Percentiles rank a stretch among this genome's conserved stretches.
These are phyloP conservation scores for Melanogaster broomeanus DNA, from an alignment of 768 basidiomycete genomes.

Conservation along the genomic window DNA sequence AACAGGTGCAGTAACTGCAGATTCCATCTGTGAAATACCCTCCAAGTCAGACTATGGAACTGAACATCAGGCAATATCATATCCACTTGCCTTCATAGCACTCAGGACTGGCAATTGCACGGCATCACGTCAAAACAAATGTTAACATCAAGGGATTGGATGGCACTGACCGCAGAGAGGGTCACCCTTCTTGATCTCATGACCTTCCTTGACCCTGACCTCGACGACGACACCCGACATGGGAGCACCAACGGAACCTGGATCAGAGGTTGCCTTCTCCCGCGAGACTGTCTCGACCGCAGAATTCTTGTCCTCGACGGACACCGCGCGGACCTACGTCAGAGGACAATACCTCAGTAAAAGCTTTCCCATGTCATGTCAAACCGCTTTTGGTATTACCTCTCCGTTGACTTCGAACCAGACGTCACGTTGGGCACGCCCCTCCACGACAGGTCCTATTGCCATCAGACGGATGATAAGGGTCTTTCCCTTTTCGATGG, in stretches of 20 bases:
- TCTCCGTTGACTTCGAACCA: conserved; percentile 99
- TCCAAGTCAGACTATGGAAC: conserved; percentile 14
- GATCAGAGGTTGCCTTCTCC: conserved; percentile 92
- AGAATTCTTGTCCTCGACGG: conserved; percentile 96
- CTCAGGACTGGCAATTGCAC: conserved; percentile 65
- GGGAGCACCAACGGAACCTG: conserved; percentile 95
- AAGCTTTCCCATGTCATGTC: conserved; percentile 11
- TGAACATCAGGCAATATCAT: background rate
- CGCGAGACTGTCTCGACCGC: conserved; percentile 93
- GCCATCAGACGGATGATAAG: conserved; percentile 96
- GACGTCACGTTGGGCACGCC: conserved; percentile 90
- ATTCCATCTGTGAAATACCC: conserved; percentile 79
- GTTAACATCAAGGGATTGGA: conserved; percentile 18
- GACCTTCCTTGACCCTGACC: conserved; percentile 96
- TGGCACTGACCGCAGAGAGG: conserved; percentile 78
- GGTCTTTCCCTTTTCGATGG: conserved; percentile 96
- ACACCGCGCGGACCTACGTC: conserved; percentile 83
- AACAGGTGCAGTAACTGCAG: conserved; percentile 93
- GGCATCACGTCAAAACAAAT: conserved; percentile 16
- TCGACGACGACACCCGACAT: conserved; percentile 99
- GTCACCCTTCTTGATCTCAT: conserved; percentile 98
- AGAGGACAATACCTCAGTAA: conserved; percentile 13
- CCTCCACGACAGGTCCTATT: conserved; percentile 89
- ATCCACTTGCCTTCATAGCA: conserved; percentile 85
- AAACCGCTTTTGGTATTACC: conserved; percentile 42